These are phyloP conservation scores for Kwoniella mangroviensis DNA, from an alignment of 768 basidiomycete genomes.

Conservation along the genomic window DNA sequence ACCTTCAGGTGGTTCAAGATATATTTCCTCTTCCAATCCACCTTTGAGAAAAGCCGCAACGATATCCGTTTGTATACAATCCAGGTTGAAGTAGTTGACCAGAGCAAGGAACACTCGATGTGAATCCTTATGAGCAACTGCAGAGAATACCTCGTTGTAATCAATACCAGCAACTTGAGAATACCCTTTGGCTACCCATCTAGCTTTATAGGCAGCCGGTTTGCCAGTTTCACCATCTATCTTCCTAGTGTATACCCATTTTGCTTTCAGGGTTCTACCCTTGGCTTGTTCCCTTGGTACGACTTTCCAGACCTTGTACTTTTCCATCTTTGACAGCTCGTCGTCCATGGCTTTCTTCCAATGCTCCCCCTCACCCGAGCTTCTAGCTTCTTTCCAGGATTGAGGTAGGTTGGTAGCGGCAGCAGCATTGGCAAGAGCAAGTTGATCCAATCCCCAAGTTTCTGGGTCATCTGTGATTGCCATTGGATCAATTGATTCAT, in stretches of 20 bases:
- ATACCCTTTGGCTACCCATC: slow-evolving; percentile 32
- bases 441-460: slow-evolving; percentile 3
- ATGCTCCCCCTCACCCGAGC: slow-evolving; percentile 16
- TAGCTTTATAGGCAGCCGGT: slow-evolving; percentile 29
- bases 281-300: slow-evolving; percentile 1
- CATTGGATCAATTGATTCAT: slow-evolving; percentile 1
- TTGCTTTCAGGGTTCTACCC: slow-evolving; percentile 46
- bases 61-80: slow-evolving; percentile 25
- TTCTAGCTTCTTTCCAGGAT: slow-evolving; percentile 11
- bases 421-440: background rate
- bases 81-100: slow-evolving; percentile 17
- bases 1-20: slow-evolving; percentile 19
- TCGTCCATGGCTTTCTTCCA: slow-evolving; percentile 49
- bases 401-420: background rate
- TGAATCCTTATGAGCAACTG: slow-evolving; percentile 23
- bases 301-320: slow-evolving; percentile 51
- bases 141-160: slow-evolving; percentile 27
- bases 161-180: slow-evolving; percentile 23
- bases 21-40: slow-evolving; percentile 11
- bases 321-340: slow-evolving; percentile 40
- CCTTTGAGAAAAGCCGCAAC: slow-evolving; percentile 31
- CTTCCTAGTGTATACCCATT: slow-evolving; percentile 58
- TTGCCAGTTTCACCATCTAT: slow-evolving; percentile 45
- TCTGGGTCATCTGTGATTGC: slow-evolving; percentile 8
- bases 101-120: slow-evolving; percentile 27